Evolutionary conservation across 768 basidiomycete genomes (phyloP).

Genomic region (Erythrobasidium yunnanense): DNA sequence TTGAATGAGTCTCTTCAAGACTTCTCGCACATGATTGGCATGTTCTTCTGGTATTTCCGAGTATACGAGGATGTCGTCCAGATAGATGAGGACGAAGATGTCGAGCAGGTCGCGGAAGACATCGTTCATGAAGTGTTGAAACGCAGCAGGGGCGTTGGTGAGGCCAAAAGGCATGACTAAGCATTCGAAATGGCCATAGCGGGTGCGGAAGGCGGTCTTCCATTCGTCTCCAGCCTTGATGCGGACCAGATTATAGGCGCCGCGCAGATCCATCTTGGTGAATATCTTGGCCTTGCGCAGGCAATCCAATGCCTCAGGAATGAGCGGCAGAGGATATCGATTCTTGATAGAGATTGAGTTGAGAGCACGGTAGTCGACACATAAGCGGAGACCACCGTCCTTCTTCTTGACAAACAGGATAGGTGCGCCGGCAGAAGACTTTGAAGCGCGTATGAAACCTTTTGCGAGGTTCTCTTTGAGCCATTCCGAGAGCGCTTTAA

Average conservation of each 20-base stretch:
- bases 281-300: slow-evolving; percentile 38
- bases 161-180: slow-evolving; percentile 45
- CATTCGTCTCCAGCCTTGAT: slow-evolving; percentile 45
- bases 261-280: slow-evolving; percentile 44
- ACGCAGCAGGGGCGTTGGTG: slow-evolving; percentile 41
- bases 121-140: slow-evolving; percentile 47
- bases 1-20: slow-evolving; percentile 41
- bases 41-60: slow-evolving; percentile 43
- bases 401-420: slow-evolving; percentile 32
- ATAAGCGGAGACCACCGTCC: slow-evolving; percentile 24
- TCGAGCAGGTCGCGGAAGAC: slow-evolving; percentile 44
- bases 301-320: slow-evolving; percentile 27
- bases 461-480: slow-evolving; percentile 42
- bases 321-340: slow-evolving; percentile 31
- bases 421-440: slow-evolving; percentile 10
- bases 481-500: slow-evolving; percentile 41
- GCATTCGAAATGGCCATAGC: slow-evolving; percentile 45
- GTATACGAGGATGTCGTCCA: slow-evolving; percentile 48
- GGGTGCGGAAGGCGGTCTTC: slow-evolving; percentile 46
- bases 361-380: slow-evolving; percentile 31
- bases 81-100: slow-evolving; percentile 45
- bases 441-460: slow-evolving; percentile 42
- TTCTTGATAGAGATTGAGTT: slow-evolving; percentile 31
- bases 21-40: slow-evolving; percentile 39
- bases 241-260: slow-evolving; percentile 46